These are phyloP conservation scores for Calonectria pteridis DNA, from an alignment of 2,329 filamentous ascomycete genomes.

Conservation along the genomic window DNA sequence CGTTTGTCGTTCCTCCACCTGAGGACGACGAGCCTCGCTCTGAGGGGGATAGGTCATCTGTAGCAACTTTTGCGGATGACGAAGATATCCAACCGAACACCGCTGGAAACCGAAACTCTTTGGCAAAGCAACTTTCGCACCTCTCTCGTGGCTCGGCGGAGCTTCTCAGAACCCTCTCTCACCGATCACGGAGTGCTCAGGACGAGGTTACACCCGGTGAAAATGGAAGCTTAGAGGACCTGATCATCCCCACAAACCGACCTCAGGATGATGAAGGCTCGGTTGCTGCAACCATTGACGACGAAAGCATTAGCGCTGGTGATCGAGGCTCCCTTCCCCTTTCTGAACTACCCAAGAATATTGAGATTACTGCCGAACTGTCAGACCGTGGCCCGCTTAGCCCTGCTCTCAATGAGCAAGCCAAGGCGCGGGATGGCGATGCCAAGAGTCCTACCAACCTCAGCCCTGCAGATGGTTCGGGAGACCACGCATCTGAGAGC, in stretches of 20 bases:
- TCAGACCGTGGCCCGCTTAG: conserved; percentile 38
- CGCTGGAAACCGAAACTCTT: conserved; percentile 50
- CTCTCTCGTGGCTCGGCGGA: conserved; percentile 62
- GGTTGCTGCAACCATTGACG: conserved; percentile 69
- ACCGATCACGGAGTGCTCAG: conserved; percentile 40
- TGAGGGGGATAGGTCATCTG: conserved; percentile 70
- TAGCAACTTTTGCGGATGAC: conserved; percentile 78
- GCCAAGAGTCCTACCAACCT: conserved; percentile 15
- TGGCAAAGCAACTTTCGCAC: conserved; percentile 63
- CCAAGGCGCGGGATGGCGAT: conserved; percentile 25
- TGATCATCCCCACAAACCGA: conserved; percentile 52
- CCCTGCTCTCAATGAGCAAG: conserved; percentile 22
- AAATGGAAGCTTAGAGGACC: conserved; percentile 60
- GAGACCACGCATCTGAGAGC: conserved; percentile 30
- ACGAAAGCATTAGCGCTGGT: conserved; percentile 59
- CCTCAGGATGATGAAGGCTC: conserved; percentile 62
- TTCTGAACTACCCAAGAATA: conserved; percentile 44
- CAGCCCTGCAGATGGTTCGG: conserved; percentile 14
- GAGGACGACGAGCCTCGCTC: conserved; percentile 55
- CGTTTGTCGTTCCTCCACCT: conserved; percentile 70
- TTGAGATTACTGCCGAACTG: conserved; percentile 57
- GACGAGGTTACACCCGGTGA: conserved; percentile 33
- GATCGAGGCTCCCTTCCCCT: conserved; percentile 48
- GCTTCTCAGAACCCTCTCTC: conserved; percentile 60
- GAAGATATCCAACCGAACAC: conserved; percentile 53